phyloP scores from a whole-genome alignment of 352 stramenopile species.

The Globisporangium nodosum region DNA sequence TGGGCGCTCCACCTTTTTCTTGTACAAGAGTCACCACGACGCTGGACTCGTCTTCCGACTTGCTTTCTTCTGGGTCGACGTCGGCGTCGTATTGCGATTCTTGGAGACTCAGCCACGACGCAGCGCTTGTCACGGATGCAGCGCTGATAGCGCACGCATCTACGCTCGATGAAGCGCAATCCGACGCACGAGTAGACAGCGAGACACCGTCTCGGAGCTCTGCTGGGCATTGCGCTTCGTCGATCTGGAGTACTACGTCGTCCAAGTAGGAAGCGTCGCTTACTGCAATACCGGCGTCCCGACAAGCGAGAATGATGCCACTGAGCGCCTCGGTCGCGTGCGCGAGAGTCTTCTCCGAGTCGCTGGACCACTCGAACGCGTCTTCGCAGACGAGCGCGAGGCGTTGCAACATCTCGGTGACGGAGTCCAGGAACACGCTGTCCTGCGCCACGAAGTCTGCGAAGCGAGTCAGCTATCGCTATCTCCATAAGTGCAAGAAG shows the following conservation, averaged over 20 bases:
- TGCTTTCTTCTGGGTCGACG: neutral
- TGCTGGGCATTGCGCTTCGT: neutral
- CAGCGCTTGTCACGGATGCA: neutral
- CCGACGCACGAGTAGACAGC: neutral
- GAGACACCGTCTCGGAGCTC: no score
- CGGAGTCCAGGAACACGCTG: neutral
- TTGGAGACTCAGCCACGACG: neutral
- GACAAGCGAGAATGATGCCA: slow-evolving; percentile 16
- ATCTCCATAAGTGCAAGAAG: neutral
- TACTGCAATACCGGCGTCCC: neutral
- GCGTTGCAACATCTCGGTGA: neutral
- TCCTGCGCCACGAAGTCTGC: neutral
- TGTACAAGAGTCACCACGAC: neutral
- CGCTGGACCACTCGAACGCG: slow-evolving; percentile 15
- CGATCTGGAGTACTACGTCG: neutral
- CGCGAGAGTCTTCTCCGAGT: slow-evolving; percentile 4
- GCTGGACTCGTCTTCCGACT: neutral
- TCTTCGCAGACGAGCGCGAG: slow-evolving; percentile 5
- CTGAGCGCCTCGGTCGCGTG: slow-evolving; percentile 16
- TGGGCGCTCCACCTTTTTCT: slow-evolving; percentile 15
- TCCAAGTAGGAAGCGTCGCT: neutral
- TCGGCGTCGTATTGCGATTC: neutral
- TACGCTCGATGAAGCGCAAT: neutral
- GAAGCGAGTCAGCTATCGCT: neutral
- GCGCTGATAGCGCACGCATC: neutral